Percentiles rank a stretch among this genome's conserved stretches.
phyloP scores from a whole-genome alignment of 2,329 filamentous ascomycete genomes.

The Phyllosticta paracitricarpa region DNA sequence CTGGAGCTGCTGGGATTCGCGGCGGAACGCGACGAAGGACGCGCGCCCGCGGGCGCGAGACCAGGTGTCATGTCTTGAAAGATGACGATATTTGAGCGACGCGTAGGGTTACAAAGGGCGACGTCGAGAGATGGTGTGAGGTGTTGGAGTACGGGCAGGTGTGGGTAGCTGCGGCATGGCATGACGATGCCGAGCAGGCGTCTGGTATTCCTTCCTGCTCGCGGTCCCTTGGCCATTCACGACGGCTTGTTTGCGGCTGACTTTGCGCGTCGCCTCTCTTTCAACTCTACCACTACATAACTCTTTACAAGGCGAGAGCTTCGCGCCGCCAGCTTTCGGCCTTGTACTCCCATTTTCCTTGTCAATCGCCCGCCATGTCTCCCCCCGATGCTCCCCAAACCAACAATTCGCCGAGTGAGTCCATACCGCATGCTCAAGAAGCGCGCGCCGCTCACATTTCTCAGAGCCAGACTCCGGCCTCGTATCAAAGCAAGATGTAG shows the following conservation, averaged over 20 bases:
- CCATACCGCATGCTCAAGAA: not conserved
- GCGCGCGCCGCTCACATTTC: not conserved
- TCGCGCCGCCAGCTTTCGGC: not conserved
- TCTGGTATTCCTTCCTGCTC: not conserved
- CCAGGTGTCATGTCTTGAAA: not conserved
- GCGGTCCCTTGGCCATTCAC: not conserved
- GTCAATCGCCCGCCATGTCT: conserved; percentile 2
- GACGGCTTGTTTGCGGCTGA: not conserved
- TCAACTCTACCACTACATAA: not conserved
- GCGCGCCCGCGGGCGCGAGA: not conserved
- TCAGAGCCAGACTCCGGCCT: conserved; percentile 27
- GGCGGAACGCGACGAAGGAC: too few species aligned
- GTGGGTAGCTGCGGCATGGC: not conserved
- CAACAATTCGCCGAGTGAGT: conserved; percentile 28
- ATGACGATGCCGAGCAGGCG: not conserved
- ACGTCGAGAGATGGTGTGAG: not conserved
- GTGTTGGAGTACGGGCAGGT: not conserved
- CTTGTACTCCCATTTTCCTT: not conserved
- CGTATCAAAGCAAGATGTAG: conserved; percentile 19
- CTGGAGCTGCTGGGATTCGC: not conserved
- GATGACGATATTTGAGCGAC: too few species aligned
- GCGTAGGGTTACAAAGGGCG: too few species aligned
- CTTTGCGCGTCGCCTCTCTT: not conserved
- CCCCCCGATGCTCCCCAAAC: conserved; percentile 31
- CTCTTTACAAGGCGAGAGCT: not conserved